phyloP scores from a whole-genome alignment of 1,139 yeast species.

The Geotrichum siamense region DNA sequence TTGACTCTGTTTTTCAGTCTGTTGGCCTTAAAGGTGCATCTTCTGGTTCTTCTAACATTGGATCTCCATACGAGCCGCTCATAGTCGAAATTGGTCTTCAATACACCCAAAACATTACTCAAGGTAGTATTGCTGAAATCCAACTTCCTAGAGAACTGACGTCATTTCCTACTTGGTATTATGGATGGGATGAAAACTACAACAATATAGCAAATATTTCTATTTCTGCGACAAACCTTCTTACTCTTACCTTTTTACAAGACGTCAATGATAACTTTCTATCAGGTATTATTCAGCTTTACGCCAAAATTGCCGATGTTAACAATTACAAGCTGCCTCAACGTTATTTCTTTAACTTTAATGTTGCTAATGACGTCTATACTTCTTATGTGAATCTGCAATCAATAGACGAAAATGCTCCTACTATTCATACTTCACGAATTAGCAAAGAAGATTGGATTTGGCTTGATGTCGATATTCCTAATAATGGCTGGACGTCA shows the following conservation, averaged over 20 bases:
- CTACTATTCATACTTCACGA: slow-evolving; percentile 5
- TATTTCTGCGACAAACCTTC: slow-evolving; percentile 6
- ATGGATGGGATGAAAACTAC: slow-evolving; percentile 7
- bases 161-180: slow-evolving; percentile 8
- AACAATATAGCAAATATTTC: slow-evolving; percentile 10
- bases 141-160: slow-evolving; percentile 9
- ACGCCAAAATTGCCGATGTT: slow-evolving; percentile 6
- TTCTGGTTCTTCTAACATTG: slow-evolving; percentile 8
- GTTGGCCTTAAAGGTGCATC: slow-evolving; percentile 7
- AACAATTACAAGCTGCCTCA: slow-evolving; percentile 6
- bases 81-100: slow-evolving; percentile 4
- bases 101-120: not conserved
- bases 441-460: slow-evolving; percentile 2
- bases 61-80: slow-evolving; percentile 14
- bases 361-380: not conserved
- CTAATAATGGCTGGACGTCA: slow-evolving; percentile 3
- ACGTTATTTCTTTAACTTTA: slow-evolving; percentile 5
- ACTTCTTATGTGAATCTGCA: slow-evolving; percentile 2
- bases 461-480: slow-evolving; percentile 12
- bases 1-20: slow-evolving; percentile 2
- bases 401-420: slow-evolving; percentile 3
- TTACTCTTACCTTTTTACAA: slow-evolving; percentile 9
- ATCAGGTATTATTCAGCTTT: slow-evolving; percentile 2
- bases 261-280: slow-evolving; percentile 4
- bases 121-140: slow-evolving; percentile 10